Conservation (phyloP, 2,329 filamentous ascomycete genomes). For the Coniochaeta sp. region DNA sequence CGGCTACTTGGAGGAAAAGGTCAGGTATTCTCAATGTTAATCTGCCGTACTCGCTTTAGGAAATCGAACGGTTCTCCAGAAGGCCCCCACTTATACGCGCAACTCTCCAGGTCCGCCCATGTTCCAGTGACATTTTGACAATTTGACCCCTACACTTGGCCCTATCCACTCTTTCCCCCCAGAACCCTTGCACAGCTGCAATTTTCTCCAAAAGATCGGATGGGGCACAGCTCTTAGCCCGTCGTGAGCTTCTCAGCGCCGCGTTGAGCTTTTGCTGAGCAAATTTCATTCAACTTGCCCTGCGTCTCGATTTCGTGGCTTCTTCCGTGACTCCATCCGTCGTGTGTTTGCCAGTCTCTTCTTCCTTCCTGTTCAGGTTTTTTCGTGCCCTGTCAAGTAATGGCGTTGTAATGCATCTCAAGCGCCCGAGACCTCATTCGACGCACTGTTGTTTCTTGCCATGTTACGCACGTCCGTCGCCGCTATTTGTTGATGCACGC, state of each 20-base stretch:
- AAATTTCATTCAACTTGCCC: not conserved
- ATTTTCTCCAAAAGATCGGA: conserved; percentile 2
- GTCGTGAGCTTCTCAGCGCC: conserved; percentile 1
- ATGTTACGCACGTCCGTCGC: conserved; percentile 14
- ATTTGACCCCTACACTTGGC: not conserved
- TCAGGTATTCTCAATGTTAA: too few species aligned
- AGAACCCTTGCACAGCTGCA: conserved; percentile 3
- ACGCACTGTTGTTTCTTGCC: conserved; percentile 7
- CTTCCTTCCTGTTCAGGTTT: not conserved
- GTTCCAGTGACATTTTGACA: not conserved
- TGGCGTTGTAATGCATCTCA: conserved; percentile 18
- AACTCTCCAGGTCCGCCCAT: not conserved
- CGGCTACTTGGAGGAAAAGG: too few species aligned
- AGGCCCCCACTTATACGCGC: not conserved
- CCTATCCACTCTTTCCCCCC: not conserved
- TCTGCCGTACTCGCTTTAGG: not conserved
- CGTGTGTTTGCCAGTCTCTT: not conserved
- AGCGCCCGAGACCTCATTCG: conserved; percentile 5
- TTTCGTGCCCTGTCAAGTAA: conserved; percentile 3
- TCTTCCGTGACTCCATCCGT: conserved; percentile 4
- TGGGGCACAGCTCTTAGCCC: conserved; percentile 1
- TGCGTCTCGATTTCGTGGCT: not conserved
- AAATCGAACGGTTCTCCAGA: not conserved
- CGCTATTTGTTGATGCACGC: conserved; percentile 16
- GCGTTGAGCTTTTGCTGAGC: not conserved